Evolutionary conservation across 495 filamentous ascomycete species (phyloP), one percentile per base, ranked within the genome.

Genomic region (Lichina pygmaea): DNA sequence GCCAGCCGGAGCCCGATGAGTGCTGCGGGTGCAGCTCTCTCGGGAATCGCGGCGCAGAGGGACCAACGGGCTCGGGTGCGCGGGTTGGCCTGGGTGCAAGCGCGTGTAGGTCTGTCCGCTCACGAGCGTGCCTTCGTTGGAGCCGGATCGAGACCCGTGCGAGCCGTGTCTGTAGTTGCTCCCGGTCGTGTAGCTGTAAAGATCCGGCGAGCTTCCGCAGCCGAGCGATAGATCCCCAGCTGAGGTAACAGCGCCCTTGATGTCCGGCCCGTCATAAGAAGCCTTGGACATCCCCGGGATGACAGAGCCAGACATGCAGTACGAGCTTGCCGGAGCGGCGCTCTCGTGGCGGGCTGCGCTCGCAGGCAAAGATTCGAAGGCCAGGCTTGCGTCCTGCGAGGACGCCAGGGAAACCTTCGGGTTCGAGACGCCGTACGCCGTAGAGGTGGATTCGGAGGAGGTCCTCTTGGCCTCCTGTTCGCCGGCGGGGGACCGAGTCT

Each of bases 21-120:
- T 32, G n/a, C 34, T n/a, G 30, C 34, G 12, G 11, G 45, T 13
- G 16, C 45, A 38, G 8, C 16, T 11, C 17, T 47, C 45, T 6
- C 39, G 37, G 10, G 45, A 39, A 34, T 34, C 13, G 6, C 36
- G 38, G 12, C 45, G 37, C 12, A 43, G 45, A 15, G 33, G 36
- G 11, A 41, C n/a, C 17, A 47, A 6, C 6, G 45, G 33, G 9
- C 13, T 41, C 10, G 45, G 24, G 41, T 48, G 46, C n/a, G 13
- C 38, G 8, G 36, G 31, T 3, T 43, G 43, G 9, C 33, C 17
- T 44, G 33, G 46, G n/a, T 41, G 46, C 7, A 43, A 33, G 10
- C 42, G 46, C 12, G 45, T 47, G 38, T 47, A 47, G 6, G 45
- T 31, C 13, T 48, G 46, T 9, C 46, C 46, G 41, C 41, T 48